These are phyloP conservation scores for Stygiomarasmius scandens DNA, from an alignment of 1,284 basidiomycete genomes.

Conservation along the genomic window DNA sequence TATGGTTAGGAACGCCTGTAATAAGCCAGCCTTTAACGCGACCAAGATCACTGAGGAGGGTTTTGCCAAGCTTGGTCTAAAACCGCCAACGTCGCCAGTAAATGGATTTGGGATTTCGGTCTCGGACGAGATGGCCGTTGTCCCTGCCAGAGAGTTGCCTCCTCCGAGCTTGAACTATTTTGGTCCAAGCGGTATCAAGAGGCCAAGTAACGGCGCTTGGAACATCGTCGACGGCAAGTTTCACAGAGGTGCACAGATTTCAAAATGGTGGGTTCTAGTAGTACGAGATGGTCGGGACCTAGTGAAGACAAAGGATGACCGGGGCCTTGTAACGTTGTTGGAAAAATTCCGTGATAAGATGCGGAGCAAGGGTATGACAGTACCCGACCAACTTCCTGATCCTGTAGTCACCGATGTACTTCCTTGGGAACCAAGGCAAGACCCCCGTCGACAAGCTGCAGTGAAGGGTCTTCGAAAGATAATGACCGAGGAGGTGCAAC, in stretches of 20 bases:
- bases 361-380: no score
- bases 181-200: slow-evolving; percentile 35
- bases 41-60: slow-evolving; percentile 57
- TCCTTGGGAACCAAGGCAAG: no score
- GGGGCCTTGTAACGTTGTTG: no score
- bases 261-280: slow-evolving; percentile 62
- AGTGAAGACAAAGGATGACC: no score
- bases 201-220: slow-evolving; percentile 63
- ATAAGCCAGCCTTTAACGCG: slow-evolving; percentile 59
- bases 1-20: slow-evolving; percentile 68
- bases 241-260: slow-evolving; percentile 48
- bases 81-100: slow-evolving; percentile 35
- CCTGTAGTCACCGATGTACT: no score
- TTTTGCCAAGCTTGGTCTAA: slow-evolving; percentile 54
- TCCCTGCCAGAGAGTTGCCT: slow-evolving; percentile 64
- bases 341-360: no score
- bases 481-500: no score
- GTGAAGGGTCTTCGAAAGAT: no score
- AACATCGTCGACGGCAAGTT: slow-evolving; percentile 72
- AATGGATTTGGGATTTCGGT: slow-evolving; percentile 61
- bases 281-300: slow-evolving; percentile 45
- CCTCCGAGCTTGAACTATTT: slow-evolving; percentile 60
- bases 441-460: no score
- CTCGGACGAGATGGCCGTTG: slow-evolving; percentile 54
- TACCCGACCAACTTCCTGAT: no score